Percentiles rank a stretch among this genome's conserved stretches.
Evolutionary conservation across 768 basidiomycete species (phyloP).

Genomic region (Sarcomyxa edulis): DNA sequence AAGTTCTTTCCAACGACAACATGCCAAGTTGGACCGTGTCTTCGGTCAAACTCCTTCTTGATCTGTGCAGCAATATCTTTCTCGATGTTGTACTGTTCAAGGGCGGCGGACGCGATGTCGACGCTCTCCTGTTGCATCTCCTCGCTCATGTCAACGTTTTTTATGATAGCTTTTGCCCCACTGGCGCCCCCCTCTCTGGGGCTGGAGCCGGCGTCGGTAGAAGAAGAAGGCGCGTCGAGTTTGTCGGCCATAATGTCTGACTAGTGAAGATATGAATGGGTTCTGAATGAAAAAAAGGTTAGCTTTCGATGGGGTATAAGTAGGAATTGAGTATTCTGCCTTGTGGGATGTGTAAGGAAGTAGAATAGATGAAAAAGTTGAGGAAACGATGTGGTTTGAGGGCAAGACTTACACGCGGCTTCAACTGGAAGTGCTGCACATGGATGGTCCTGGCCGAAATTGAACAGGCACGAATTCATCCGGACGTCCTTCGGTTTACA

Average conservation of each 20-base stretch:
- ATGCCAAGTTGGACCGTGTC: constrained; percentile 95
- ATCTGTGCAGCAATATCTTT: constrained; percentile 97
- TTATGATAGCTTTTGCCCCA: constrained; percentile 84
- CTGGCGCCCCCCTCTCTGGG: constrained; percentile 27
- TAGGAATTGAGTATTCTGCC: neutral
- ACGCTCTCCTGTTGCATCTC: constrained; percentile 96
- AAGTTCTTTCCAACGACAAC: constrained; percentile 99
- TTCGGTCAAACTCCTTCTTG: constrained; percentile 96
- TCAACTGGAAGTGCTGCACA: no score
- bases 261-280: constrained; percentile 3
- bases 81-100: constrained; percentile 92
- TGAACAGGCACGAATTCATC: no score
- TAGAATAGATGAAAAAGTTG: constrained; percentile 4
- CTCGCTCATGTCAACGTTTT: constrained; percentile 95
- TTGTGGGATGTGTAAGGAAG: neutral
- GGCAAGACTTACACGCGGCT: no score
- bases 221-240: constrained; percentile 52
- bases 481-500: no score
- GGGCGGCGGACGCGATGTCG: constrained; percentile 77
- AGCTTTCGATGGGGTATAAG: neutral
- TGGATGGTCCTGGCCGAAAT: no score
- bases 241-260: constrained; percentile 44
- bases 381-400: constrained; percentile 6
- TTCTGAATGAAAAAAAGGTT: constrained; percentile 7
- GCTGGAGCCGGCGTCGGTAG: constrained; percentile 45